Evolutionary conservation across 345 rosid species (phyloP).

Genomic region (Viola odorata): DNA sequence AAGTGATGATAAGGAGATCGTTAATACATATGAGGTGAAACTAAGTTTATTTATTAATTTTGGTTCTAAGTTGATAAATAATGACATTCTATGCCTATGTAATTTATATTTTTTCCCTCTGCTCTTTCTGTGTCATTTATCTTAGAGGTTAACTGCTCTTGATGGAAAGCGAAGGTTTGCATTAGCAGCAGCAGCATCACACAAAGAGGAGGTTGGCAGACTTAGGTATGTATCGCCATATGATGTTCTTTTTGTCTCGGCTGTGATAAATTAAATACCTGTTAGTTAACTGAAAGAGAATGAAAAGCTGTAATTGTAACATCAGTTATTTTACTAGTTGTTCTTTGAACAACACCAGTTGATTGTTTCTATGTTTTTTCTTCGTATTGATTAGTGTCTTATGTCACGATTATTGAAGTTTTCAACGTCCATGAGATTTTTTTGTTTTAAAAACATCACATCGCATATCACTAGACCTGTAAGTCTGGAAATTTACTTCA

Average conservation of each 20-base stretch:
- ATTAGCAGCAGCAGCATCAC: slow-evolving; percentile 85
- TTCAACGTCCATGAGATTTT: not conserved
- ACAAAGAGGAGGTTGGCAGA: slow-evolving; percentile 85
- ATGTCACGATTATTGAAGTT: not conserved
- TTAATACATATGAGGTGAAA: slow-evolving; percentile 87
- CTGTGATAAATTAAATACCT: not conserved
- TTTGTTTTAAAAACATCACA: too few relatives aligned
- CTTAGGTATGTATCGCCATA: slow-evolving; percentile 52
- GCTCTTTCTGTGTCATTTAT: slow-evolving; percentile 14
- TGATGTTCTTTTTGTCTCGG: not conserved
- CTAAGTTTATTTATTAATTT: not conserved
- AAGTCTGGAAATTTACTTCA: too few relatives aligned
- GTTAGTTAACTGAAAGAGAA: not conserved
- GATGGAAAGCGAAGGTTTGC: slow-evolving; percentile 99
- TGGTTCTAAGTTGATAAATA: not conserved
- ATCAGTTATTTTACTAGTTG: not conserved
- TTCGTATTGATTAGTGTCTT: not conserved
- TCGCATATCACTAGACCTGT: too few relatives aligned
- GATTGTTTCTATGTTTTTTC: not conserved
- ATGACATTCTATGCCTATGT: not conserved
- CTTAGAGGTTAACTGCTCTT: slow-evolving; percentile 90
- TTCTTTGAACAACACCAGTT: not conserved
- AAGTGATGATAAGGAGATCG: slow-evolving; percentile 92
- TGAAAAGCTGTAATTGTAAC: not conserved
- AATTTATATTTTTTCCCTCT: not conserved